These are phyloP conservation scores for Thelonectria blattea DNA, from an alignment of 2,329 filamentous ascomycete genomes.

Conservation along the genomic window DNA sequence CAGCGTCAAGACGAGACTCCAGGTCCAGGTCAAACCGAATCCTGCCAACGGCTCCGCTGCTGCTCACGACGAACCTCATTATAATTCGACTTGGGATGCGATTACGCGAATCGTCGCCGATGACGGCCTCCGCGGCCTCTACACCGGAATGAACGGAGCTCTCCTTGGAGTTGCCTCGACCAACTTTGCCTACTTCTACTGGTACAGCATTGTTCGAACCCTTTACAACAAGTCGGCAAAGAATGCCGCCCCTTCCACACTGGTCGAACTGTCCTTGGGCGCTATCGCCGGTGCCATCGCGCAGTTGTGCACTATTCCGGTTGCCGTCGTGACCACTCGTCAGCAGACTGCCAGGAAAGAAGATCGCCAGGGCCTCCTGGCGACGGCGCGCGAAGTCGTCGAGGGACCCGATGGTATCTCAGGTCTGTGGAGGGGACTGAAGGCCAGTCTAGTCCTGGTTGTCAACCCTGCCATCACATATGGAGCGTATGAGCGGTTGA, in stretches of 20 bases:
- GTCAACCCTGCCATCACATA: constrained; percentile 98
- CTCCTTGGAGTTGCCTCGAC: constrained; percentile 93
- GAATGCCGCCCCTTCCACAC: constrained; percentile 70
- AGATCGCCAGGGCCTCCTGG: constrained; percentile 85
- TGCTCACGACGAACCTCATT: constrained; percentile 68
- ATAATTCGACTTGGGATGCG: constrained; percentile 86
- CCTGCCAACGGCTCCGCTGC: constrained; percentile 52
- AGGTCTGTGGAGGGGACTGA: constrained; percentile 93
- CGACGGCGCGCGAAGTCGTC: constrained; percentile 87
- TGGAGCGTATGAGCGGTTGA: constrained; percentile 90
- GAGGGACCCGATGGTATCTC: constrained; percentile 87
- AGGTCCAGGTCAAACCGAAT: constrained; percentile 82
- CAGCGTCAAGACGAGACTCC: constrained; percentile 94
- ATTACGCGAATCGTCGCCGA: constrained; percentile 80
- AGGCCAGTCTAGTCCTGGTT: constrained; percentile 93
- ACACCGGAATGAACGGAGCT: constrained; percentile 85
- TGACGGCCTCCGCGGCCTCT: constrained; percentile 83
- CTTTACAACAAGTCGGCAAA: constrained; percentile 73
- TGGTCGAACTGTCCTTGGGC: constrained; percentile 82
- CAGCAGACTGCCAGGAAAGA: constrained; percentile 90
- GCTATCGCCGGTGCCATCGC: constrained; percentile 89
- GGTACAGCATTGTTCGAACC: constrained; percentile 88
- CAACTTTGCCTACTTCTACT: constrained; percentile 99
- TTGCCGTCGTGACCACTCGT: constrained; percentile 92
- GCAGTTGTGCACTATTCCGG: constrained; percentile 94